A percentile compares a stretch with the other conserved stretches of the same genome.
Evolutionary conservation across 2,329 filamentous ascomycete species (phyloP).

Genomic region (Sarocladium oryzae): DNA sequence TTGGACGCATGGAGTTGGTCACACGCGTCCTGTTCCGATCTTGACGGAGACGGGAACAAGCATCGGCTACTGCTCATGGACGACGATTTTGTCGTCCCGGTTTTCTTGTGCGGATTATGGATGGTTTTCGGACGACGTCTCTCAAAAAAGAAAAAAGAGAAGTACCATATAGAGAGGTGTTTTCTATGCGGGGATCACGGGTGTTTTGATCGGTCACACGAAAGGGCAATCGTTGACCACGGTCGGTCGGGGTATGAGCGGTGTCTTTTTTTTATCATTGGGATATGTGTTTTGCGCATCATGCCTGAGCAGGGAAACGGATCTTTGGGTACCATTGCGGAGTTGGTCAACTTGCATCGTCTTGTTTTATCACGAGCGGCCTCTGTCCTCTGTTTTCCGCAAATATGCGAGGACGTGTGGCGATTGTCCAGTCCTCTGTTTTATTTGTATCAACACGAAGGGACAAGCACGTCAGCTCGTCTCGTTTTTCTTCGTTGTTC

Average conservation of each 20-base stretch:
- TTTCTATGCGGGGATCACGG: slow-evolving; percentile 24
- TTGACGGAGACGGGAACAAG: slow-evolving; percentile 7
- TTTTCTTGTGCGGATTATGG: not conserved
- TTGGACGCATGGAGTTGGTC: slow-evolving; percentile 31
- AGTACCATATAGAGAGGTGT: slow-evolving; percentile 39
- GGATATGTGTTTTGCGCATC: slow-evolving; percentile 22
- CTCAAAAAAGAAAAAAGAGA: slow-evolving; percentile 33
- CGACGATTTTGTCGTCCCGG: not conserved
- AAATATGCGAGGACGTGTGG: slow-evolving; percentile 3
- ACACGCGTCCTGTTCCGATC: slow-evolving; percentile 35
- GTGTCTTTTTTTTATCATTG: slow-evolving; percentile 22
- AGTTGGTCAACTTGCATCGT: slow-evolving; percentile 6
- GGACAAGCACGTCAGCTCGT: slow-evolving; percentile 6
- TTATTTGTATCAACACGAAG: slow-evolving; percentile 5
- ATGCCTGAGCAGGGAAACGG: slow-evolving; percentile 10
- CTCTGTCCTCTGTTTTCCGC: slow-evolving; percentile 8
- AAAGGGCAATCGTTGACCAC: slow-evolving; percentile 4
- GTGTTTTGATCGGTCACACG: slow-evolving; percentile 13
- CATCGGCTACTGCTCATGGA: not conserved
- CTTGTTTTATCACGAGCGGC: not conserved
- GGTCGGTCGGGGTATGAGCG: slow-evolving; percentile 20
- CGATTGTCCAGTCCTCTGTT: not conserved
- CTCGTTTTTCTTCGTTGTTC: not conserved
- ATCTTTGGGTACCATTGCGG: slow-evolving; percentile 9
- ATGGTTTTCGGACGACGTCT: slow-evolving; percentile 19